Evolutionary conservation across 495 filamentous ascomycete genomes (phyloP).

Genomic region (Lasiosphaeria hispida): DNA sequence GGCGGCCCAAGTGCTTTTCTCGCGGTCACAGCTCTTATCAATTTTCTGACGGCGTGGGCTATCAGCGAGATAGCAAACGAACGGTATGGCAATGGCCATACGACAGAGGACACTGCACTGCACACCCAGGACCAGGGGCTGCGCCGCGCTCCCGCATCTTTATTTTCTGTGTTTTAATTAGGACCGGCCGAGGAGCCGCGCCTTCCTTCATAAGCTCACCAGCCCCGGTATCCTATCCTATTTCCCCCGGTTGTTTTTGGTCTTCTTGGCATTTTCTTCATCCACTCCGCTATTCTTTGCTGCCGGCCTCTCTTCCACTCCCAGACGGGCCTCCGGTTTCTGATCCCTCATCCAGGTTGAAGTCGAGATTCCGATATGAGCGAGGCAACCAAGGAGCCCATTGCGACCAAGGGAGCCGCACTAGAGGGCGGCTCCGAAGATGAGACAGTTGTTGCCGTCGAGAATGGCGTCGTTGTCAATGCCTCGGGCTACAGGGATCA

Average conservation of each 20-base stretch:
- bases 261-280: too few relatives aligned
- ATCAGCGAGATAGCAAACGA: not conserved
- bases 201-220: too few relatives aligned
- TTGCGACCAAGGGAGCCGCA: not conserved
- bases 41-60: not conserved
- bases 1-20: not conserved
- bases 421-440: slow-evolving; percentile 26
- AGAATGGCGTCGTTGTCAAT: slow-evolving; percentile 45
- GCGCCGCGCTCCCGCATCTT: too few relatives aligned
- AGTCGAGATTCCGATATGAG: slow-evolving; percentile 1
- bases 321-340: not conserved
- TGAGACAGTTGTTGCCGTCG: slow-evolving; percentile 36
- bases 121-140: not conserved
- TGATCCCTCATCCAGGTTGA: not conserved
- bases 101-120: not conserved
- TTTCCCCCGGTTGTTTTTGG: too few relatives aligned
- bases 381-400: slow-evolving; percentile 1
- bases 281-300: too few relatives aligned
- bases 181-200: too few relatives aligned
- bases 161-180: too few relatives aligned
- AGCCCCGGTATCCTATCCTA: too few relatives aligned
- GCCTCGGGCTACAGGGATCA: slow-evolving; percentile 57
- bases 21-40: slow-evolving; percentile 12
- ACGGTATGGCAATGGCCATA: not conserved
- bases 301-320: too few relatives aligned